Evolutionary conservation across 371 early-diverging fungal genomes (phyloP).

Genomic region (Vairimorpha necatrix): DNA sequence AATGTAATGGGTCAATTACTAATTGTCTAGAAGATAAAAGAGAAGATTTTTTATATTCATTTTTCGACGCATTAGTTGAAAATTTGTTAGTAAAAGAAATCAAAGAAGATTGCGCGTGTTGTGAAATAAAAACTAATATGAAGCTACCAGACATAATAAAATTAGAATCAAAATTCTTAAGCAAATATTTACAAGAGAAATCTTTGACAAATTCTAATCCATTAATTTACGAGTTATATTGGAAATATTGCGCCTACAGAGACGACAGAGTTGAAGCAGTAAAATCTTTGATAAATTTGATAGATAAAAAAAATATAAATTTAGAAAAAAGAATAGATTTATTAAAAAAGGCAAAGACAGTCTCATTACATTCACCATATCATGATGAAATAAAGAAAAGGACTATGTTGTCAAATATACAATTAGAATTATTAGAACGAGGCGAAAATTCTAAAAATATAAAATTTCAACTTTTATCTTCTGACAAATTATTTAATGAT

Average conservation of each 20-base stretch:
- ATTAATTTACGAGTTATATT: constrained; percentile 41
- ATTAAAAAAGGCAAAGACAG: constrained; percentile 32
- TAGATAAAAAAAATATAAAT: constrained; percentile 26
- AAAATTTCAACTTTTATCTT: constrained; percentile 33
- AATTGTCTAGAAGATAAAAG: constrained; percentile 41
- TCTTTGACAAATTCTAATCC: constrained; percentile 11
- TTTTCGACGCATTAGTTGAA: constrained; percentile 53
- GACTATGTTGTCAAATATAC: constrained; percentile 41
- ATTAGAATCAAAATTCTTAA: constrained; percentile 41
- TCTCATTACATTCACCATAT: constrained; percentile 16
- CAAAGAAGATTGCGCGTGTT: constrained; percentile 33
- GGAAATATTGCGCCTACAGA: constrained; percentile 53
- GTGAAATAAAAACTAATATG: constrained; percentile 3
- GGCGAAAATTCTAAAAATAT: constrained; percentile 13
- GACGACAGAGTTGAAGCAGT: constrained; percentile 47
- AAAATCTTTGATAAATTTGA: constrained; percentile 32
- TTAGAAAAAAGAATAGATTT: constrained; percentile 49
- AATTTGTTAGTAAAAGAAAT: constrained; percentile 24
- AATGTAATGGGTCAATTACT: constrained; percentile 46
- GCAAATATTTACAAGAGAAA: constrained; percentile 46
- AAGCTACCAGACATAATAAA: constrained; percentile 18
- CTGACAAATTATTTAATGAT: constrained; percentile 57
- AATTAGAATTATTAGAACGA: constrained; percentile 40
- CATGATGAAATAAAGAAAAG: constrained; percentile 24
- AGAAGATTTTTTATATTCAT: constrained; percentile 50